Evolutionary conservation across 2,329 filamentous ascomycete species (phyloP).

Genomic region (Scedosporium apiospermum): DNA sequence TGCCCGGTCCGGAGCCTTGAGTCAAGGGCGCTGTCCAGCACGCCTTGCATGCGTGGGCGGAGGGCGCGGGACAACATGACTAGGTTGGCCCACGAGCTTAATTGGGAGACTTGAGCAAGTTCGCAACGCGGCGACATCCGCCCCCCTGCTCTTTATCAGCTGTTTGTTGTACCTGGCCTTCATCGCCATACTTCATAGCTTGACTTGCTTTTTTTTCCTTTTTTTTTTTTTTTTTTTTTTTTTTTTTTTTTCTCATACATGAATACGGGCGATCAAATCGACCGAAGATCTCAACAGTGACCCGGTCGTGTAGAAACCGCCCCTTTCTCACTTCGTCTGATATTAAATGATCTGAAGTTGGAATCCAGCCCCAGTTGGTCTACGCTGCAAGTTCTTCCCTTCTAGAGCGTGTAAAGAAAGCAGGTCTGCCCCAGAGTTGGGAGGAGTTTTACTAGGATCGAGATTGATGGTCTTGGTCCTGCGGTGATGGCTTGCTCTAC

Average conservation of each 20-base stretch:
- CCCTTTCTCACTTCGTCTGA: not conserved
- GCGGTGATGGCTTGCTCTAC: no score
- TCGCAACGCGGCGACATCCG: not conserved
- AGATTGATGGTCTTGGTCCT: no score
- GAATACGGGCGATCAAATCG: slow-evolving; percentile 4
- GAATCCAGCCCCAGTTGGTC: no score
- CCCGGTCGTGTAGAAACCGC: not conserved
- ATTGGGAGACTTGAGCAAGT: not conserved
- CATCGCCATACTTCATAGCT: not conserved
- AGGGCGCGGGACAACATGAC: no score
- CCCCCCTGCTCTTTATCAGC: not conserved
- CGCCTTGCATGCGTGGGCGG: no score
- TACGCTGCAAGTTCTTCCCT: not conserved
- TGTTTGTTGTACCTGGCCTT: not conserved
- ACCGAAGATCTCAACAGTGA: not conserved
- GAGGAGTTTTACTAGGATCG: no score
- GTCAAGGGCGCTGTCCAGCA: no score
- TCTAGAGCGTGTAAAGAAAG: not conserved
- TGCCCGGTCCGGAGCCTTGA: no score
- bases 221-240: not conserved
- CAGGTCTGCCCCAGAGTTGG: no score
- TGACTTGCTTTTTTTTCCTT: not conserved
- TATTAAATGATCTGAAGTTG: no score
- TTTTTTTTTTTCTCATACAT: not conserved
- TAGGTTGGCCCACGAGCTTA: no score